Base-by-base conservation (phyloP, 140 eudicot genomes). In the Bidens hawaiensis region DNA sequence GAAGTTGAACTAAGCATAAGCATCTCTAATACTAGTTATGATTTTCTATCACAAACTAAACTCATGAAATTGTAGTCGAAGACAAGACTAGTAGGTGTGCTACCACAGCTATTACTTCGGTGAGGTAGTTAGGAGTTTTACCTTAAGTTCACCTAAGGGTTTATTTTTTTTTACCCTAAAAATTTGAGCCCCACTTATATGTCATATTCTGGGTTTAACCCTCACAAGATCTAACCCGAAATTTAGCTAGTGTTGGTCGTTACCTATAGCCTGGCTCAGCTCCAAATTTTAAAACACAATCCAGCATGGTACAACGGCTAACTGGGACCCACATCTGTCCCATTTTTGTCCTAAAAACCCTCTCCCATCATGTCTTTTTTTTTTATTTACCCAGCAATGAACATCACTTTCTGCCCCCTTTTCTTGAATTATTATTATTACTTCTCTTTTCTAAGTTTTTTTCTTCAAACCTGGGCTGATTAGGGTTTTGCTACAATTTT, bases 281-380 rank as follows among this genome's bases (percentile, higher is more conserved):
- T 40, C 64, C 63, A 27, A 13, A 25, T 54, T 38, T 51, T 17
- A 38, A 40, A 10, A 21, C 57, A 69, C 27, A 23, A 10, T 2
- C 15, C 2, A 3, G 28, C 56, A 28, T 30, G 17, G 23, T 22
- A 49, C 43, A 81, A 78, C 81, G 79, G 84, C 87, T 78, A 62
- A 26, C n/a, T 48, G 81, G 83, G 84, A 21, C 79, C 81, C 62
- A 65, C 24, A 13, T 4, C 25, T 23, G 36, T 60, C 16, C 6
- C 64, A 26, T 75, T 64, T 60, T 47, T 62, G 78, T 73, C 70
- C 81, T 28, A 19, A 62, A 76, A 73, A 56, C 62, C 63, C 74
- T 51, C 69, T 40, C 38, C 19, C 11, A 50, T 60, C 26, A 59
- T 69, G 67, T 69, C 72, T 45, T 15, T 25, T 43, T 23, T 41